A percentile compares a stretch with the other conserved stretches of the same genome.
Conservation (phyloP, 202 grass and related monocot species). For the Hordeum pubiflorum region DNA sequence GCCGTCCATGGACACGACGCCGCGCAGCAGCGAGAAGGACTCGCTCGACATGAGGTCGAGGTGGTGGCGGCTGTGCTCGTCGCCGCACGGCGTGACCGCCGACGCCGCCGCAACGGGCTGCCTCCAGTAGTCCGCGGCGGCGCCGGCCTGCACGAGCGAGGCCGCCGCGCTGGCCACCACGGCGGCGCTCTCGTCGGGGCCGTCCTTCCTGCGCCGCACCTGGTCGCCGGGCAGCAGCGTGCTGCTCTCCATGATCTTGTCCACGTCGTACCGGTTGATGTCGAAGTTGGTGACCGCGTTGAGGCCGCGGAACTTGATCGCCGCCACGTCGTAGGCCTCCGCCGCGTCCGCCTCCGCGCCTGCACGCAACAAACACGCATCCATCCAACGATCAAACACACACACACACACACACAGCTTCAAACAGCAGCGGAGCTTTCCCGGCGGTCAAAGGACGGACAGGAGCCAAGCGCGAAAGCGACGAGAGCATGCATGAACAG, state of each 20-base stretch:
- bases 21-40: constrained; percentile 36
- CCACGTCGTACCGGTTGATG: constrained; percentile 74
- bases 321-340: constrained; percentile 94
- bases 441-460: neutral
- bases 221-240: constrained; percentile 58
- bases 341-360: constrained; percentile 89
- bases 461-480: neutral
- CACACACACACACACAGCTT: neutral
- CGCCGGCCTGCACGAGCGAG: constrained; percentile 20
- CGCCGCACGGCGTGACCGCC: neutral
- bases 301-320: constrained; percentile 85
- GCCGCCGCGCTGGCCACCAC: neutral
- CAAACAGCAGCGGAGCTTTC: neutral
- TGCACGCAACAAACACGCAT: constrained; percentile 9
- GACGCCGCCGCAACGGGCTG: neutral
- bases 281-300: constrained; percentile 97
- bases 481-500: neutral
- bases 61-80: constrained; percentile 8
- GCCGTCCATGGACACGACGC: constrained; percentile 24
- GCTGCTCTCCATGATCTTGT: constrained; percentile 82
- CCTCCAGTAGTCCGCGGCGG: constrained; percentile 21
- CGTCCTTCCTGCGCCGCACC: constrained; percentile 42
- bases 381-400: neutral
- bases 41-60: constrained; percentile 25
- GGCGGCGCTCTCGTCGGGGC: neutral